Evolutionary conservation across 257 asterid species (phyloP).

Genomic region (Capsicum rhomboideum): DNA sequence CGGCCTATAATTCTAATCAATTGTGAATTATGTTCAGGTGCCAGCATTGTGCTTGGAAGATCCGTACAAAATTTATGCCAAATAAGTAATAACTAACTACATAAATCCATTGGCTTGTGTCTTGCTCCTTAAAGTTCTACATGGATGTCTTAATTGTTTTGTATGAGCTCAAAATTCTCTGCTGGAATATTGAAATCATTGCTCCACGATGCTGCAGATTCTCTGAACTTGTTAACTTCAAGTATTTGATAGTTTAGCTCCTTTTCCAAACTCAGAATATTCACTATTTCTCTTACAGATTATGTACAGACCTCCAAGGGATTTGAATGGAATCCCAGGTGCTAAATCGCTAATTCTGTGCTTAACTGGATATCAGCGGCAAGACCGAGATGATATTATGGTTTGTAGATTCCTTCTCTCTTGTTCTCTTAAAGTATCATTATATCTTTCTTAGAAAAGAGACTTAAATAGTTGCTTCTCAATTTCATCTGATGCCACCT

Average conservation of each 20-base stretch:
- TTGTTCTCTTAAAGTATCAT: neutral
- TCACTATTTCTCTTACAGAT: slow-evolving; percentile 35
- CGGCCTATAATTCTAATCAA: neutral
- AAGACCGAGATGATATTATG: slow-evolving; percentile 79
- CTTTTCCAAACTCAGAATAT: neutral
- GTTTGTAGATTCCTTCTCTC: slow-evolving; percentile 25
- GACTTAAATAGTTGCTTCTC: neutral
- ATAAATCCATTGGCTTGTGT: neutral
- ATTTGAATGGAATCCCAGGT: slow-evolving; percentile 73
- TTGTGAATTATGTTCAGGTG: neutral
- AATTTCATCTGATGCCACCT: neutral
- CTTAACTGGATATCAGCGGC: slow-evolving; percentile 83
- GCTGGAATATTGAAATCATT: neutral
- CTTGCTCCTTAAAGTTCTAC: neutral
- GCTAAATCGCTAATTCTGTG: slow-evolving; percentile 63
- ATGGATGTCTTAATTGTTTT: neutral
- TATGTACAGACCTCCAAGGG: slow-evolving; percentile 61
- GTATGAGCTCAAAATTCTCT: neutral
- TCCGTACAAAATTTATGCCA: neutral
- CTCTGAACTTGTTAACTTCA: too few relatives aligned
- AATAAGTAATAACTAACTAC: neutral
- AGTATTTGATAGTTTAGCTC: too few relatives aligned
- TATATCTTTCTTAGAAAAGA: neutral
- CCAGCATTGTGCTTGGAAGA: neutral
- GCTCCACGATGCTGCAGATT: neutral